phyloP scores from a whole-genome alignment of 768 basidiomycete species.

The Hygrocybe punicea region DNA sequence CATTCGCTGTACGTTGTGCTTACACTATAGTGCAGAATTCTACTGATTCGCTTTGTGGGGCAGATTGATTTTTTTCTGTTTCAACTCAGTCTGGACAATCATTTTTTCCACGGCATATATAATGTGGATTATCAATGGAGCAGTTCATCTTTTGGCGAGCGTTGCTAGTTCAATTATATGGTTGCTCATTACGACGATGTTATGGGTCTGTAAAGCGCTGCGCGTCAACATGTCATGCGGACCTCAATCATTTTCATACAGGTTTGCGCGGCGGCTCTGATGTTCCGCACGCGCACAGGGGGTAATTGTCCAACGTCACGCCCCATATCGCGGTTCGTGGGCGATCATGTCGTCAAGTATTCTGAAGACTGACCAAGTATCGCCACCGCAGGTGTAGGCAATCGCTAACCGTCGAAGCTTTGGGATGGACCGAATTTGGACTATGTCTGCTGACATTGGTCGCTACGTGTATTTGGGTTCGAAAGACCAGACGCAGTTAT shows the following conservation, averaged over 20 bases:
- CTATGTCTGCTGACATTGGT: conserved; percentile 9
- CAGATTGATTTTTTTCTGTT: conserved; percentile 57
- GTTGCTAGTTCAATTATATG: conserved; percentile 75
- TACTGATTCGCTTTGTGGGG: neutral
- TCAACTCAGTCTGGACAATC: conserved; percentile 72
- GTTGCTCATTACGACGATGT: conserved; percentile 57
- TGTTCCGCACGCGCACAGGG: conserved; percentile 61
- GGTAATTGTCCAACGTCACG: conserved; percentile 54
- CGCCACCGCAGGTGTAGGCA: conserved; percentile 55
- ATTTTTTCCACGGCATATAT: conserved; percentile 68
- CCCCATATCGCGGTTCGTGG: conserved; percentile 49
- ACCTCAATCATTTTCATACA: conserved; percentile 24
- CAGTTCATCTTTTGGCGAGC: conserved; percentile 66
- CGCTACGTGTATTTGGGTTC: conserved; percentile 15
- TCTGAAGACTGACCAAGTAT: conserved; percentile 6
- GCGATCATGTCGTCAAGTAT: conserved; percentile 3
- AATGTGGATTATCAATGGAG: conserved; percentile 66
- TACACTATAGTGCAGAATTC: neutral
- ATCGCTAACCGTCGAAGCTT: conserved; percentile 65
- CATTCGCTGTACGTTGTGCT: conserved; percentile 53
- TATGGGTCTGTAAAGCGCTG: conserved; percentile 55
- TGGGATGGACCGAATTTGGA: conserved; percentile 74
- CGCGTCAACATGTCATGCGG: neutral
- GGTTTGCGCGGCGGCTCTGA: conserved; percentile 66
- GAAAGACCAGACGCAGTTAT: conserved; percentile 14